These are phyloP conservation scores for Nemania sp. DNA, from an alignment of 2,329 filamentous ascomycete species.

Conservation along the genomic window DNA sequence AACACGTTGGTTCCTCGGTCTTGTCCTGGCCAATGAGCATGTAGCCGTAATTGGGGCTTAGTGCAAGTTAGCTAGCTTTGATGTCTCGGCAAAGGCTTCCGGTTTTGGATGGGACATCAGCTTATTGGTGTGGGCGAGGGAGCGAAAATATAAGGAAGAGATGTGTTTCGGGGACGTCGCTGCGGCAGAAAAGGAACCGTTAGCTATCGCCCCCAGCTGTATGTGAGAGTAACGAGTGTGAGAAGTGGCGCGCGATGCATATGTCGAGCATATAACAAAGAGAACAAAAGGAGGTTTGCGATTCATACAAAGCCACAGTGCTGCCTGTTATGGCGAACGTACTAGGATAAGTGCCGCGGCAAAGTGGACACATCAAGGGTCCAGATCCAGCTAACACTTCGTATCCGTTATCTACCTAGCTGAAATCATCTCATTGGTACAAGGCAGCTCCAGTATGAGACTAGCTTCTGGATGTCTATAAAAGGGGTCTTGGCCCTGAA, in stretches of 20 bases:
- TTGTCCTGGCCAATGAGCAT: constrained; percentile 36
- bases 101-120: constrained; percentile 13
- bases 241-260: neutral
- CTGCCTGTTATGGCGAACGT: neutral
- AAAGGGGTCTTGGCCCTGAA: too few relatives aligned
- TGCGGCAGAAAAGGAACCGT: neutral
- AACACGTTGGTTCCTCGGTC: constrained; percentile 35
- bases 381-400: too few relatives aligned
- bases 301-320: neutral
- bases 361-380: too few relatives aligned
- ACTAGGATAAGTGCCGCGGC: neutral
- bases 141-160: constrained; percentile 19
- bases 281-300: neutral
- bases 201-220: neutral
- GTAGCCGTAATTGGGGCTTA: constrained; percentile 35
- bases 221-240: neutral
- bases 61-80: constrained; percentile 34
- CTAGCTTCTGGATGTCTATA: too few relatives aligned
- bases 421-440: too few relatives aligned
- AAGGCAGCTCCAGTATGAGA: too few relatives aligned
- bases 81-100: constrained; percentile 28
- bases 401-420: too few relatives aligned
- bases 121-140: constrained; percentile 15
- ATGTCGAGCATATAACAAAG: neutral
- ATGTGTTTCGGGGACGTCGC: neutral